A percentile compares a stretch with the other conserved stretches of the same genome.
These are phyloP conservation scores for Maudiozyma saulgeensis DNA, from an alignment of 805 yeast genomes.

Conservation along the genomic window DNA sequence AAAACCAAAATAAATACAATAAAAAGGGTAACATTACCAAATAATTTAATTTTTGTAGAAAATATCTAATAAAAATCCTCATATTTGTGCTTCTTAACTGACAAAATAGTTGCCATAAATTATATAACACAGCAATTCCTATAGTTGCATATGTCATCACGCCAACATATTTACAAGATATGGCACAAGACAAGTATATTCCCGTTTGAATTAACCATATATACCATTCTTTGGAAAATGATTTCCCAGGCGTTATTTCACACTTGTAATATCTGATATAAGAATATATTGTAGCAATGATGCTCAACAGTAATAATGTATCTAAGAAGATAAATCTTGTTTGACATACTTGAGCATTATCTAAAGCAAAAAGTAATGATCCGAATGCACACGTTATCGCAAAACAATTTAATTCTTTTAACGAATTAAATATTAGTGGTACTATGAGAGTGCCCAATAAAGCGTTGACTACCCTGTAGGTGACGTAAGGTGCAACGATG, in stretches of 20 bases:
- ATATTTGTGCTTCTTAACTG: constrained; percentile 48
- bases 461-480: constrained; percentile 71
- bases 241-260: constrained; percentile 35
- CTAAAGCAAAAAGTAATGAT: constrained; percentile 65
- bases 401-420: constrained; percentile 76
- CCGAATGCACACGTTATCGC: constrained; percentile 70
- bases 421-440: constrained; percentile 72
- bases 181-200: constrained; percentile 75
- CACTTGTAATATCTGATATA: constrained; percentile 69
- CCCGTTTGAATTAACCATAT: constrained; percentile 81
- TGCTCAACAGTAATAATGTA: constrained; percentile 75
- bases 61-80: constrained; percentile 52
- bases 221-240: constrained; percentile 72
- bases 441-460: constrained; percentile 70
- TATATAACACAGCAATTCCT: constrained; percentile 76
- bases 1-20: constrained; percentile 83
- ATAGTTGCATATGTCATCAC: constrained; percentile 79
- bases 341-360: constrained; percentile 84
- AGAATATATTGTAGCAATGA: constrained; percentile 68
- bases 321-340: constrained; percentile 86
- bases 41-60: constrained; percentile 59
- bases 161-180: constrained; percentile 94
- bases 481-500: constrained; percentile 75
- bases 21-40: constrained; percentile 75
- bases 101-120: constrained; percentile 81